These are phyloP conservation scores for Suillus subluteus DNA, from an alignment of 768 basidiomycete species.

Conservation along the genomic window DNA sequence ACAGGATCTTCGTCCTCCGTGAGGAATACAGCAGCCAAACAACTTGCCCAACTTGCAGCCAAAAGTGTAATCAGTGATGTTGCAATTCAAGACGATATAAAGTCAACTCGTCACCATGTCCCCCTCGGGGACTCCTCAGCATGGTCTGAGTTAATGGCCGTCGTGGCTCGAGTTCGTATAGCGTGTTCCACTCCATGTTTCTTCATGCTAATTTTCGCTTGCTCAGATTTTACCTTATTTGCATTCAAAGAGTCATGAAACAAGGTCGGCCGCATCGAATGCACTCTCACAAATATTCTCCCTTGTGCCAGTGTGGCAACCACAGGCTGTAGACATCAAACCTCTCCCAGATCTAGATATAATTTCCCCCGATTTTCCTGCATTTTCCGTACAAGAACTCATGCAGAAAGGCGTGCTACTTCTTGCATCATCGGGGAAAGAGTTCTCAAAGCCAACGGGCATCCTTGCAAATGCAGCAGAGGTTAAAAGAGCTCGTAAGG, in stretches of 20 bases:
- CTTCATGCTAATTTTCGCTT: slow-evolving; percentile 5
- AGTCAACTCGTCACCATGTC: slow-evolving; percentile 59
- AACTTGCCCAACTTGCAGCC: slow-evolving; percentile 89
- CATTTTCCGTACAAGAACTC: slow-evolving; percentile 77
- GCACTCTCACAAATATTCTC: slow-evolving; percentile 88
- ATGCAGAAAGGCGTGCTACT: slow-evolving; percentile 79
- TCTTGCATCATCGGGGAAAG: slow-evolving; percentile 91
- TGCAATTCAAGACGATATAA: slow-evolving; percentile 77
- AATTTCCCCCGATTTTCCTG: slow-evolving; percentile 61
- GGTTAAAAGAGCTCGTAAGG: slow-evolving; percentile 85
- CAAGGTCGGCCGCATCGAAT: slow-evolving; percentile 85
- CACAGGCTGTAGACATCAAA: slow-evolving; percentile 32
- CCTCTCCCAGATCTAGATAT: slow-evolving; percentile 31
- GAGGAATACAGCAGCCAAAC: slow-evolving; percentile 94
- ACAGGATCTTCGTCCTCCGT: slow-evolving; percentile 91
- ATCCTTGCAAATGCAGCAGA: slow-evolving; percentile 76
- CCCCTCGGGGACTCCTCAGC: slow-evolving; percentile 68
- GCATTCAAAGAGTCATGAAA: slow-evolving; percentile 91
- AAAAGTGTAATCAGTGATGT: slow-evolving; percentile 86
- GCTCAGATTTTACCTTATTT: slow-evolving; percentile 85
- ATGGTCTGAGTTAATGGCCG: slow-evolving; percentile 90
- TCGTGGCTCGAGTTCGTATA: slow-evolving; percentile 79
- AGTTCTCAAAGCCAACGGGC: slow-evolving; percentile 76
- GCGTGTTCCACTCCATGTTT: not conserved
- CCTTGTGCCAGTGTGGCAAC: slow-evolving; percentile 79